Evolutionary conservation across 768 basidiomycete species (phyloP), one percentile per base, ranked within the genome.

Genomic region (Panaeolus cyanescens): DNA sequence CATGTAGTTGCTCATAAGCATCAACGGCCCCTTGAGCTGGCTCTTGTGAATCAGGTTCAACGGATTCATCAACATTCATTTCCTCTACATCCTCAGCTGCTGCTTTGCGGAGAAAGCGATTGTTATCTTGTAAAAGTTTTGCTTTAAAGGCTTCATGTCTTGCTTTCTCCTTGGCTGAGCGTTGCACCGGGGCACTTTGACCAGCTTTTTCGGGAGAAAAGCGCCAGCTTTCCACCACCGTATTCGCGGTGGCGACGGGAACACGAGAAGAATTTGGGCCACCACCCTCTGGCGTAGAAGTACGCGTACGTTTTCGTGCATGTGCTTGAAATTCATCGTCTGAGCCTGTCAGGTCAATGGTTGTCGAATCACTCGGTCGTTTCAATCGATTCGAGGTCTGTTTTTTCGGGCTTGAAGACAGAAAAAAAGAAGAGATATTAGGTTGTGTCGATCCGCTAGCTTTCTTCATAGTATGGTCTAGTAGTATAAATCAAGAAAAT

Each of bases 291-390:
- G 57, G 59, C 25, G 59, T 32, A 60, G 58, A 59, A 42, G 60
- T 60, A 59, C 66, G 77, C 10, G 65, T 58, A 59, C 72, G 75
- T 67, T 80, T 79, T 6, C 60, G 70, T 19, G 70, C 69, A 53
- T 67, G 70, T 25, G 59, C 20, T 20, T 55, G 34, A 30, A 65
- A 67, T 32, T 74, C 73, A 32, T 70, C 68, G 56, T 76, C 79
- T 54, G 80, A 82, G 28, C 68, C 57, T 10, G 88, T 87, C 63
- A 89, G 72, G 75, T 89, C 88, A 58, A 89, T 83, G 17, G 78
- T 72, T 10, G 77, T 64, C 25, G 45, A 50, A 50, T 50, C 45
- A 15, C 45, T 50, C 3, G 45, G 45, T 15, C 45, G 22, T 28
- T 50, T 50, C 10, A 13, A 30, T 13, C 45, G 45, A 30, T 28